A percentile compares a stretch with the other conserved stretches of the same genome.
These are phyloP conservation scores for Teratosphaeria viscida DNA, from an alignment of 2,329 filamentous ascomycete species.

Conservation along the genomic window DNA sequence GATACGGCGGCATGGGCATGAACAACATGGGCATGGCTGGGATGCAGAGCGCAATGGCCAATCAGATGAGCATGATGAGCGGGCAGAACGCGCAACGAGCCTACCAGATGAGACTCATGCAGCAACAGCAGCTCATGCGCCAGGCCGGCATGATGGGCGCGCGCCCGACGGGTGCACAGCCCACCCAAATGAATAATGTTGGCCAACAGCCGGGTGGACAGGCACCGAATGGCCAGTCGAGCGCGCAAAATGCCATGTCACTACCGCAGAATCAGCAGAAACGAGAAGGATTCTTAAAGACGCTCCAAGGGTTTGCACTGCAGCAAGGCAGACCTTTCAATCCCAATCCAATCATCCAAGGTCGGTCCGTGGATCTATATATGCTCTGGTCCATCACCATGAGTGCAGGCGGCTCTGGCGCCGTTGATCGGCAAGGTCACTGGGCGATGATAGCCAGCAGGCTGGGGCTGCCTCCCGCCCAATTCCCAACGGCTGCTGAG, in stretches of 20 bases:
- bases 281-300: conserved; percentile 46
- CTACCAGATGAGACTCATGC: conserved; percentile 76
- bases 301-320: conserved; percentile 66
- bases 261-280: conserved; percentile 14
- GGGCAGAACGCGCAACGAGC: conserved; percentile 59
- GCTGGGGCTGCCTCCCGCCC: conserved; percentile 31
- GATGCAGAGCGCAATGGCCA: conserved; percentile 29
- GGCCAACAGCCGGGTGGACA: conserved; percentile 12
- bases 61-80: conserved; percentile 31
- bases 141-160: conserved; percentile 21
- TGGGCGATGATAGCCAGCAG: conserved; percentile 62
- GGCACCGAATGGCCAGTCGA: conserved; percentile 15
- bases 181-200: conserved; percentile 15
- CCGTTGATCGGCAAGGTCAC: conserved; percentile 55
- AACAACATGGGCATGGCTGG: conserved; percentile 23
- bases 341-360: conserved; percentile 59
- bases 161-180: conserved; percentile 17
- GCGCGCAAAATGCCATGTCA: conserved; percentile 5
- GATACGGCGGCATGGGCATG: conserved; percentile 12
- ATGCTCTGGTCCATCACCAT: conserved; percentile 68
- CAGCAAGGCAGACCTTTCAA: conserved; percentile 65
- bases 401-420: conserved; percentile 67
- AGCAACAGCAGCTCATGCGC: conserved; percentile 58
- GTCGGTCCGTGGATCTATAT: conserved; percentile 63
- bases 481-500: conserved; percentile 51